Percentiles rank a stretch among this genome's conserved stretches.
These are phyloP conservation scores for Ganoderma resinaceum DNA, from an alignment of 1,284 basidiomycete genomes.

Conservation along the genomic window DNA sequence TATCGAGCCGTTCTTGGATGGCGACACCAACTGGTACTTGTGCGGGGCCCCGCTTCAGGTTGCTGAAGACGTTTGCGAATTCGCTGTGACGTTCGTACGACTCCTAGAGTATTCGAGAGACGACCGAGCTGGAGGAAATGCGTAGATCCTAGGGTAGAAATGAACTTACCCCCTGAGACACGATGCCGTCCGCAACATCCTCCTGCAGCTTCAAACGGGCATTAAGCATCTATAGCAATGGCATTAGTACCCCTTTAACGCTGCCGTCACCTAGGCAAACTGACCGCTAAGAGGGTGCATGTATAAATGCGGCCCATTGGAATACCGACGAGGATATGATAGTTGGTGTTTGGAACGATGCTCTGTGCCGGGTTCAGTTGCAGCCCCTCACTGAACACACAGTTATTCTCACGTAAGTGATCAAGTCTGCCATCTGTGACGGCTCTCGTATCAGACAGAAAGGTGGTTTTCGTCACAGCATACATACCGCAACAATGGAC, in stretches of 20 bases:
- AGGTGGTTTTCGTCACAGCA: background rate
- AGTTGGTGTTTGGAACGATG: slow-evolving; percentile 23
- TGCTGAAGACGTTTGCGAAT: slow-evolving; percentile 16
- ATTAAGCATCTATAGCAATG: slow-evolving; percentile 18
- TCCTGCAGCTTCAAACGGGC: slow-evolving; percentile 13
- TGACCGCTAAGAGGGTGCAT: slow-evolving; percentile 19
- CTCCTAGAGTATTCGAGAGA: background rate
- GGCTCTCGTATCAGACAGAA: background rate
- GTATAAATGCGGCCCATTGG: slow-evolving; percentile 26
- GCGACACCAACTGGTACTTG: slow-evolving; percentile 20
- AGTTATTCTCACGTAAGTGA: slow-evolving; percentile 18
- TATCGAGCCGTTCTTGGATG: slow-evolving; percentile 14
- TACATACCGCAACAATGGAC: slow-evolving; percentile 34
- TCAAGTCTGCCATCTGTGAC: slow-evolving; percentile 22
- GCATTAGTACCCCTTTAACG: too few relatives aligned
- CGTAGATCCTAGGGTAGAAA: background rate
- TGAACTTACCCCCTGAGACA: slow-evolving; percentile 1
- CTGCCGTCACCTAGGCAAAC: background rate
- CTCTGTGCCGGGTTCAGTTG: slow-evolving; percentile 11
- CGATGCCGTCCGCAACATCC: slow-evolving; percentile 16
- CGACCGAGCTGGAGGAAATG: background rate
- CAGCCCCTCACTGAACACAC: background rate
- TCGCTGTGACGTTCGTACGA: slow-evolving; percentile 16
- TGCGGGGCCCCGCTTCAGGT: slow-evolving; percentile 12
- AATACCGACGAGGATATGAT: slow-evolving; percentile 23